Base-by-base conservation (phyloP, 2,329 filamentous ascomycete genomes). In the Orbilia quercus region DNA sequence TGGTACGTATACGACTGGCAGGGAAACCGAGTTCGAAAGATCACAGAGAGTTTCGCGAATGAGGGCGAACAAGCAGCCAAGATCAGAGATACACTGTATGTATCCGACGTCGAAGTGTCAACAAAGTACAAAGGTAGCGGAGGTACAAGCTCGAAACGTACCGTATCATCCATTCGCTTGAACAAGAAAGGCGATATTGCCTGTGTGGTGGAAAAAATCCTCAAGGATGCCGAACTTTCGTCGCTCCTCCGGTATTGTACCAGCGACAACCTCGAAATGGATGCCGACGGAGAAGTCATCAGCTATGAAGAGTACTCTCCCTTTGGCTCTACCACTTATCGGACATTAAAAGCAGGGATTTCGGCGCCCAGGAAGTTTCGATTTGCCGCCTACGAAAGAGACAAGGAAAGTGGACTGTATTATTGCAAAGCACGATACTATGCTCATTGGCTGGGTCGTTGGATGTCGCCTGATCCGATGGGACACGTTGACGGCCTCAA, bases 241-340 rank as follows among this genome's bases (percentile, higher is more conserved):
- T 11, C 16, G 44, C 20, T 20, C 59, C 7, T 45, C 45, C 59
- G 40, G 6, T 63, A 34, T 40, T 16, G 14, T n/a, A 34, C 7
- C 18, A 45, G 9, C 47, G 16, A 14, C 16, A 60, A 9, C 11
- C 18, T 80, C 1, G 79, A 80, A 65, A 31, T 78, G 1, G 79
- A 79, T 55, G 69, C 77, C 6, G 14, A 76, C 0, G 77, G 34
- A 14, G 48, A 75, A 3, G 28, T 80, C 16, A 50, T 80, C 4
- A 78, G 78, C 1, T 79, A 78, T 48, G 78, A 80, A 45, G 80
- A 81, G 66, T 80, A 79, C 57, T 73, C 67, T 1, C 77, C 80
- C 2, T 81, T 74, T 57, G 80, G 79, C 0, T 25, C n/a, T 6
- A 42, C 34, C 12, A 23, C 44, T 2, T 78, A 75, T 57, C 47